Evolutionary conservation across 2,329 filamentous ascomycete species (phyloP), one percentile per base, ranked within the genome.

Genomic region (Talaromyces sp.): DNA sequence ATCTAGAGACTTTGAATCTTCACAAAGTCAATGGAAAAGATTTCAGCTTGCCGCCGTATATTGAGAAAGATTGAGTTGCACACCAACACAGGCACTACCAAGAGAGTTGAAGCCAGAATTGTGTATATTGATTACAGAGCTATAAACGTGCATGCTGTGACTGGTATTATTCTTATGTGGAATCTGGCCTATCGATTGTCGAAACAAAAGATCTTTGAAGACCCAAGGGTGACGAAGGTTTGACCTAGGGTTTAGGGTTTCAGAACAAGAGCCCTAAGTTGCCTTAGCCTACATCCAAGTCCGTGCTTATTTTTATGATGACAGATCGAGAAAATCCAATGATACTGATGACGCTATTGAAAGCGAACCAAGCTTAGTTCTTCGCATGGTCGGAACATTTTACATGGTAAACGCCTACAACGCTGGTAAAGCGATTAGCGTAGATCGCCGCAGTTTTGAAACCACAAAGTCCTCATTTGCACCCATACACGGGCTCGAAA

Each of bases 1-100:
- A 75, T 43, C 49, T 74, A 9, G 69, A 70, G n/a, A 64, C 50
- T 3, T 65, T 75, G 49, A 71, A 71, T 43, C 63, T 73, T n/a
- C 69, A 70, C 45, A 68, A 73, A 57, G 67, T 71, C 59, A 33
- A 52, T 52, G 45, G 47, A 10, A 60, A 49, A 11, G 22, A 62
- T 31, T 62, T 62, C 14, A 62, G n/a, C 19, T 62, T 62, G 22
- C 60, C 60, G 14, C 45, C 22, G 11, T 54, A 43, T 43, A 35
- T 43, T 7, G 60, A 62, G 60, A 27, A 41, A 41, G 47, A 43
- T n/a, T 56, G 52, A 56, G 31, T n/a, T 50, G 47, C 13, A 11
- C 35, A 37, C 13, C 35, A 14, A 41, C 5, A 16, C 5, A 41
- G 39, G 10, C 39, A 3, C 3, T 45, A 33, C 27, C 31, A 22